A percentile compares a stretch with the other conserved stretches of the same genome.
phyloP scores from a whole-genome alignment of 1,284 basidiomycete genomes.

The Pascua guehoae region DNA sequence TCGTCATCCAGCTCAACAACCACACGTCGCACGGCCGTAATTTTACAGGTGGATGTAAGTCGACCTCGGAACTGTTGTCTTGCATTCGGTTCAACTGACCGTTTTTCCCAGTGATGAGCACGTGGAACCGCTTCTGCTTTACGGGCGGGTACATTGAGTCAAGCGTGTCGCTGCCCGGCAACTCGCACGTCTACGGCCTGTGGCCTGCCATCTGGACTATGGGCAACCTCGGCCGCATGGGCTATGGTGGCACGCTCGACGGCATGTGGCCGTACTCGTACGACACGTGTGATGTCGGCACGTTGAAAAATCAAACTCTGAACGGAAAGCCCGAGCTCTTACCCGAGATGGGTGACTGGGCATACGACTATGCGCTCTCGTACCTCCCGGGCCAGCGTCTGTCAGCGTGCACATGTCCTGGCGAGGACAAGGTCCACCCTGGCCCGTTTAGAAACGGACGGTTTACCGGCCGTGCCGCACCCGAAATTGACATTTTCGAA shows the following conservation, averaged over 20 bases:
- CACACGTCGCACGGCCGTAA: conserved; percentile 65
- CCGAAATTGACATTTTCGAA: conserved; percentile 81
- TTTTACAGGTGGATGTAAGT: conserved; percentile 63
- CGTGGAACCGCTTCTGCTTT: conserved; percentile 92
- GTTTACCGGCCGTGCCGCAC: conserved; percentile 74
- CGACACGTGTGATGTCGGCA: conserved; percentile 55
- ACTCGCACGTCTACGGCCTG: conserved; percentile 62
- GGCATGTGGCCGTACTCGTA: conserved; percentile 56
- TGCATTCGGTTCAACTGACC: background rate
- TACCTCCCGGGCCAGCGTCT: conserved; percentile 78
- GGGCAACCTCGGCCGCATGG: conserved; percentile 53
- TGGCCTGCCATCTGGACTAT: conserved; percentile 57
- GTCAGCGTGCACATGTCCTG: conserved; percentile 73
- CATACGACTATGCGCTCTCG: conserved; percentile 44
- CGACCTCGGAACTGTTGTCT: conserved; percentile 12
- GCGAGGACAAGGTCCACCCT: conserved; percentile 66
- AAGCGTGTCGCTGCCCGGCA: conserved; percentile 73
- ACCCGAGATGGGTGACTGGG: conserved; percentile 32
- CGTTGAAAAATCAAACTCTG: conserved; percentile 56
- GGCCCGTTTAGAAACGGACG: conserved; percentile 69
- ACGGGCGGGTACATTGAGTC: conserved; percentile 76
- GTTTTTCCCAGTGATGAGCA: conserved; percentile 42
- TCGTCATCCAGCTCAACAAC: conserved; percentile 64
- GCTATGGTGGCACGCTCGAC: conserved; percentile 50
- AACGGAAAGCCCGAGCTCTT: conserved; percentile 35